phyloP scores from a whole-genome alignment of 768 basidiomycete species.

The Boletus sensibilis region DNA sequence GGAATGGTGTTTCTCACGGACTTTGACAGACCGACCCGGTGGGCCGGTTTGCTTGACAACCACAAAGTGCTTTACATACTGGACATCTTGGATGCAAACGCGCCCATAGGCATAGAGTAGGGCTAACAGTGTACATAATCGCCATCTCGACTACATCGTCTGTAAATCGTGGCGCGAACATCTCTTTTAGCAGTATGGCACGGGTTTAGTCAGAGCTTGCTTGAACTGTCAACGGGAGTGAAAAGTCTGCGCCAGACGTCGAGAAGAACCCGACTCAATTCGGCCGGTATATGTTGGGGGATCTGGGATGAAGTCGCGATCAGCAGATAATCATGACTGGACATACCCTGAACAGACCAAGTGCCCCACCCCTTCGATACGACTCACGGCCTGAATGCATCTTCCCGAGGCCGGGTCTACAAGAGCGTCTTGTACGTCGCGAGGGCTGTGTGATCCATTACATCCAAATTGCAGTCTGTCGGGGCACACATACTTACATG shows the following conservation, averaged over 20 bases:
- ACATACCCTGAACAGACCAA: constrained; percentile 23
- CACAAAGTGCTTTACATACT: not conserved
- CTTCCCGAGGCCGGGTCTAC: constrained; percentile 25
- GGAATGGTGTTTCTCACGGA: not conserved
- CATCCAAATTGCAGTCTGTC: not conserved
- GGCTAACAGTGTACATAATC: not conserved
- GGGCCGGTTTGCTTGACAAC: not conserved
- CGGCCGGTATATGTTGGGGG: constrained; percentile 27
- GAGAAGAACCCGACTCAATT: constrained; percentile 27
- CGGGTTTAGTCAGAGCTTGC: constrained; percentile 16
- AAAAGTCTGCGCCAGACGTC: constrained; percentile 18
- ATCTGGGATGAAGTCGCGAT: constrained; percentile 15
- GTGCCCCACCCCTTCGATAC: constrained; percentile 33
- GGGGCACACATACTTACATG: constrained; percentile 38
- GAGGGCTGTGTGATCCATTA: constrained; percentile 28
- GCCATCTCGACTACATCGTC: not conserved
- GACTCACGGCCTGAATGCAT: constrained; percentile 22
- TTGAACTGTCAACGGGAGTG: not conserved
- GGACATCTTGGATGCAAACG: not conserved
- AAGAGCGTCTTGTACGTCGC: constrained; percentile 33
- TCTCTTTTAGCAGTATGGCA: not conserved
- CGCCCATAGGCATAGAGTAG: not conserved
- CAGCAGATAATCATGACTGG: not conserved
- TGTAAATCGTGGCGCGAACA: too few species aligned
- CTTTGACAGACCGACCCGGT: not conserved